Conservation (phyloP, 495 filamentous ascomycete species). For the Penicillium lagena region DNA sequence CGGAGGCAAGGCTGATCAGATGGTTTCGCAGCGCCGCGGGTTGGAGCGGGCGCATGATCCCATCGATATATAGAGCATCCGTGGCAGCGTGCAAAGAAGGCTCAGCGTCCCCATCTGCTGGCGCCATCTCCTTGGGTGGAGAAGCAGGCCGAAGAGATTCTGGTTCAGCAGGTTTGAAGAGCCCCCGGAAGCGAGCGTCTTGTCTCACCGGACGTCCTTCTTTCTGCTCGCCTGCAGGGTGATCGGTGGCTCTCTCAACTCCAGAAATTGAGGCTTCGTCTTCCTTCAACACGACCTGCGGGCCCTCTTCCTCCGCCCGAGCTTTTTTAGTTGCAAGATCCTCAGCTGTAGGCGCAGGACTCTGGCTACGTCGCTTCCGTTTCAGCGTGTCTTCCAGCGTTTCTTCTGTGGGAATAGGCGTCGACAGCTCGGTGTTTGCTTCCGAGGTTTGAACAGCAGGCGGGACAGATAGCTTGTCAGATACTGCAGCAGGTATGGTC, state of each 20-base stretch:
- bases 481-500: slow-evolving; percentile 3
- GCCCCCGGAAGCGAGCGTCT: slow-evolving; percentile 47
- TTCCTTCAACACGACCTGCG: slow-evolving; percentile 23
- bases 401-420: slow-evolving; percentile 29
- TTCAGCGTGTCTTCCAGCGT: slow-evolving; percentile 56
- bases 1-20: slow-evolving; percentile 58
- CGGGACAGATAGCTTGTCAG: slow-evolving; percentile 3
- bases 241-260: slow-evolving; percentile 5
- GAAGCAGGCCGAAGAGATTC: slow-evolving; percentile 14
- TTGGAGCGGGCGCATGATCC: slow-evolving; percentile 84
- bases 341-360: slow-evolving; percentile 51
- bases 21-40: slow-evolving; percentile 56
- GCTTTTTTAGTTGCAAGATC: slow-evolving; percentile 38
- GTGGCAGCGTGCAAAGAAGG: slow-evolving; percentile 82
- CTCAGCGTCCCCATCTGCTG: slow-evolving; percentile 43
- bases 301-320: slow-evolving; percentile 26
- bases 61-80: slow-evolving; percentile 78
- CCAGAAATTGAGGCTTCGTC: slow-evolving; percentile 9
- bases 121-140: slow-evolving; percentile 18
- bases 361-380: slow-evolving; percentile 68
- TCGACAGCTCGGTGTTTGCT: slow-evolving; percentile 24
- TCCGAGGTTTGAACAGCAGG: slow-evolving; percentile 16
- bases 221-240: slow-evolving; percentile 5
- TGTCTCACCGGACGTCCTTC: slow-evolving; percentile 18
- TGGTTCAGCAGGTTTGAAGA: slow-evolving; percentile 35